These are phyloP conservation scores for Periconia sp. DNA, from an alignment of 2,329 filamentous ascomycete species.

Conservation along the genomic window DNA sequence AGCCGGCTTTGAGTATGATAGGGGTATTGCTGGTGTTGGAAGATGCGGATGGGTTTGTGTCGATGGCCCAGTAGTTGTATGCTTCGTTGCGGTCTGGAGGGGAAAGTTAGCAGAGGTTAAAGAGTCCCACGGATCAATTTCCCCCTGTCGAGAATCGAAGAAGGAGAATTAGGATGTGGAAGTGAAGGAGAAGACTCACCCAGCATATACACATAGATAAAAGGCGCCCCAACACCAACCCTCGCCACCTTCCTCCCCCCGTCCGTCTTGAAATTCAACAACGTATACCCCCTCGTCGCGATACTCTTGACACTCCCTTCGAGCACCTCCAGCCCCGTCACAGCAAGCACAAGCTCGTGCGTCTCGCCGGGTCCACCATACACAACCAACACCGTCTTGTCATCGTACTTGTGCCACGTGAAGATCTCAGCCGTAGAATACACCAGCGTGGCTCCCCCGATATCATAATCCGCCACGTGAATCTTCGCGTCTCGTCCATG, in stretches of 20 bases:
- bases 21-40: slow-evolving; percentile 31
- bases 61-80: slow-evolving; percentile 71
- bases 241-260: slow-evolving; percentile 52
- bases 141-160: too few relatives aligned
- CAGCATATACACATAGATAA: slow-evolving; percentile 59
- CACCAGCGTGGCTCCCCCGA: slow-evolving; percentile 61
- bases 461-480: slow-evolving; percentile 66
- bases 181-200: slow-evolving; percentile 40
- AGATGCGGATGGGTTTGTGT: slow-evolving; percentile 39
- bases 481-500: slow-evolving; percentile 67
- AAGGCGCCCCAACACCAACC: slow-evolving; percentile 43
- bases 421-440: slow-evolving; percentile 71
- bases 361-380: slow-evolving; percentile 65
- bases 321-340: slow-evolving; percentile 37
- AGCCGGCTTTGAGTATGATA: slow-evolving; percentile 65
- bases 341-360: slow-evolving; percentile 61
- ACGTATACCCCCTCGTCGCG: slow-evolving; percentile 47
- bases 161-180: slow-evolving; percentile 10
- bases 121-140: too few relatives aligned
- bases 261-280: slow-evolving; percentile 59
- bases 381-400: slow-evolving; percentile 62
- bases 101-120: slow-evolving; percentile 8
- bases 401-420: slow-evolving; percentile 66
- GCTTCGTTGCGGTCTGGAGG: slow-evolving; percentile 62
- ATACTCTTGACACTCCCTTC: slow-evolving; percentile 46